These are phyloP conservation scores for Oemleria cerasiformis DNA, from an alignment of 306 rosid species.

Conservation along the genomic window DNA sequence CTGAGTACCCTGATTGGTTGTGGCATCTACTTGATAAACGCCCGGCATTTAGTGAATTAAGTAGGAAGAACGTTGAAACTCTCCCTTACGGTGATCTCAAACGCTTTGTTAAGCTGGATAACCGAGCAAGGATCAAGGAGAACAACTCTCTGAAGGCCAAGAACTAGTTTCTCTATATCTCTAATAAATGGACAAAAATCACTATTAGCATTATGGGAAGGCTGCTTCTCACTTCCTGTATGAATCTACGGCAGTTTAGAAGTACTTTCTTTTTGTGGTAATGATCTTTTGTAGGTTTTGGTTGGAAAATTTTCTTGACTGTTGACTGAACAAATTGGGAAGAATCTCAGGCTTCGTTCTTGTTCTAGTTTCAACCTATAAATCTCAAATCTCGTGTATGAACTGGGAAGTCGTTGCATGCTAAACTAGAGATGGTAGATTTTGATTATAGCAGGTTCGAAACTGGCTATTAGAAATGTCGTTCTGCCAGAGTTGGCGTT, in stretches of 20 bases:
- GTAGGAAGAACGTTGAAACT: slow-evolving; percentile 55
- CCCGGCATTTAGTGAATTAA: slow-evolving; percentile 65
- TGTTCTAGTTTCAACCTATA: too few relatives aligned
- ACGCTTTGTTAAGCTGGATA: slow-evolving; percentile 78
- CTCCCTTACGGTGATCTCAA: slow-evolving; percentile 66
- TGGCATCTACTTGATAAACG: slow-evolving; percentile 76
- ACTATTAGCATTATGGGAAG: background rate
- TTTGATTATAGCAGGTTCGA: background rate
- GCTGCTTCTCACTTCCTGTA: background rate
- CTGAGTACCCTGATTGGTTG: slow-evolving; percentile 86
- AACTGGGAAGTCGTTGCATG: background rate
- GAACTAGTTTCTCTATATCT: slow-evolving; percentile 36
- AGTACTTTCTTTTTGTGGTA: background rate
- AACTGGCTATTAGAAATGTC: background rate
- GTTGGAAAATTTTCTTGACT: background rate
- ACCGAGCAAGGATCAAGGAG: slow-evolving; percentile 77
- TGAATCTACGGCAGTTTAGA: background rate
- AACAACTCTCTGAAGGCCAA: slow-evolving; percentile 69
- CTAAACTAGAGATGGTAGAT: background rate
- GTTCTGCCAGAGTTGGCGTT: background rate
- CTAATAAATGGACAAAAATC: background rate
- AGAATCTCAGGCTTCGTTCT: too few relatives aligned
- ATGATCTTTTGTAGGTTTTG: background rate
- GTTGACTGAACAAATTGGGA: background rate
- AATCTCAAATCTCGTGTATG: too few relatives aligned